Evolutionary conservation across 768 basidiomycete species (phyloP).

Genomic region (Amanita molliuscula): DNA sequence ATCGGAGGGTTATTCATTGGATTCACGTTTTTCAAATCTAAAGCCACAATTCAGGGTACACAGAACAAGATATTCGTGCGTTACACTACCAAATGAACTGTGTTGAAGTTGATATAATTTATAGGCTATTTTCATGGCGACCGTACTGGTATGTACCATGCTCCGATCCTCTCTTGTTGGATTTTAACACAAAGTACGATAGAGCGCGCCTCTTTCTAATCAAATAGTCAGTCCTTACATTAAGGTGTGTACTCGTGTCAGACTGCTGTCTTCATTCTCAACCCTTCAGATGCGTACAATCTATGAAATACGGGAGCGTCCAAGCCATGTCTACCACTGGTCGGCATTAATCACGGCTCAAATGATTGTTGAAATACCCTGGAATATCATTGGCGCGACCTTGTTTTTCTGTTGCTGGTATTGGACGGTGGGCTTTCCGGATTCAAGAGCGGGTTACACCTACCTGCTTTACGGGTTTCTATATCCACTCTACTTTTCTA

Average conservation of each 20-base stretch:
- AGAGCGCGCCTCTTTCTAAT: constrained; percentile 43
- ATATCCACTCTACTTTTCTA: constrained; percentile 58
- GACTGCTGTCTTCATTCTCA: too few relatives aligned
- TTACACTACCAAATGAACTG: constrained; percentile 4
- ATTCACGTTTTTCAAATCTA: constrained; percentile 56
- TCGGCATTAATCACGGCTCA: constrained; percentile 45
- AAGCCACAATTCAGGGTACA: constrained; percentile 40
- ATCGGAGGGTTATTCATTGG: constrained; percentile 45
- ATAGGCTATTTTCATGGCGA: constrained; percentile 49
- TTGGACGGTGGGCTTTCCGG: constrained; percentile 57
- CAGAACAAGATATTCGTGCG: constrained; percentile 61
- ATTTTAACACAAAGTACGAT: background rate
- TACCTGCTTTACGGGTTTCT: constrained; percentile 44
- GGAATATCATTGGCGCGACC: constrained; percentile 51
- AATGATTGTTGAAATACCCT: constrained; percentile 49
- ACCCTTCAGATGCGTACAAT: constrained; percentile 36
- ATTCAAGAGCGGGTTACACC: constrained; percentile 44
- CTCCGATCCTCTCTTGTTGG: background rate
- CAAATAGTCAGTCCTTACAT: constrained; percentile 60
- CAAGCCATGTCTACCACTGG: constrained; percentile 61
- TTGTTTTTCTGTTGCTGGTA: constrained; percentile 67
- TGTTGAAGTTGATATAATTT: background rate
- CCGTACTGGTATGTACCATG: constrained; percentile 27
- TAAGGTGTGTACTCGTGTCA: constrained; percentile 13
- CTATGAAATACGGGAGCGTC: constrained; percentile 59